These are phyloP conservation scores for Cladophialophora exuberans DNA, from an alignment of 2,329 filamentous ascomycete genomes.

Conservation along the genomic window DNA sequence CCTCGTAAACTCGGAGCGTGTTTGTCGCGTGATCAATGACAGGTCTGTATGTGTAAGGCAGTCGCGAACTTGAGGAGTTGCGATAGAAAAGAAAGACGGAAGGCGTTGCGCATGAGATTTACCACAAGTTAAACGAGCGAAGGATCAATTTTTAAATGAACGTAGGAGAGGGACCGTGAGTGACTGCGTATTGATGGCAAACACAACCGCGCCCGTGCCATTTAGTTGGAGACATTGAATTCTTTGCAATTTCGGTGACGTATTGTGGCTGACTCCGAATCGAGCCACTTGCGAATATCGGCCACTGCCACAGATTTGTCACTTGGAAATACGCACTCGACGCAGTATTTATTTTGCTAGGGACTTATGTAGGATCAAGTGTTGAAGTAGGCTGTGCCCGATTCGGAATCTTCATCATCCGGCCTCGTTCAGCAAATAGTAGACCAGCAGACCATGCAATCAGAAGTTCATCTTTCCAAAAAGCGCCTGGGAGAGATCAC, in stretches of 20 bases:
- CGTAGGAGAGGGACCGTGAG: not conserved
- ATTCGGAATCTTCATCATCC: no score
- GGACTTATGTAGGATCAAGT: constrained; percentile 3
- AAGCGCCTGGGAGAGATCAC: not conserved
- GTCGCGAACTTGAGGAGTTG: not conserved
- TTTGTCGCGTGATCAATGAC: not conserved
- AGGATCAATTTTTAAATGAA: not conserved
- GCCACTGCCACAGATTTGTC: not conserved
- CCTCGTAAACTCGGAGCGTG: not conserved
- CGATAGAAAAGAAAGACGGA: not conserved
- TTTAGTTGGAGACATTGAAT: constrained; percentile 9
- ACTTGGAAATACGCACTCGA: no score
- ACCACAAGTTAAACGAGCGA: not conserved
- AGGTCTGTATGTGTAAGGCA: not conserved
- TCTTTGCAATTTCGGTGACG: constrained; percentile 14
- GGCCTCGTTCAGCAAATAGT: no score
- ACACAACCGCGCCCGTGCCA: no score
- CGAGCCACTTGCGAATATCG: constrained; percentile 11
- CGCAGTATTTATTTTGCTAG: not conserved
- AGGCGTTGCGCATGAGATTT: not conserved
- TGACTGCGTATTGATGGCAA: no score
- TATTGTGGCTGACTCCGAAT: constrained; percentile 16
- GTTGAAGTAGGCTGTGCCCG: not conserved
- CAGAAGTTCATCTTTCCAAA: constrained; percentile 12
- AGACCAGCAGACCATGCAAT: not conserved